Base-by-base conservation (phyloP, 306 rosid species). In the Vachellia collinsii region DNA sequence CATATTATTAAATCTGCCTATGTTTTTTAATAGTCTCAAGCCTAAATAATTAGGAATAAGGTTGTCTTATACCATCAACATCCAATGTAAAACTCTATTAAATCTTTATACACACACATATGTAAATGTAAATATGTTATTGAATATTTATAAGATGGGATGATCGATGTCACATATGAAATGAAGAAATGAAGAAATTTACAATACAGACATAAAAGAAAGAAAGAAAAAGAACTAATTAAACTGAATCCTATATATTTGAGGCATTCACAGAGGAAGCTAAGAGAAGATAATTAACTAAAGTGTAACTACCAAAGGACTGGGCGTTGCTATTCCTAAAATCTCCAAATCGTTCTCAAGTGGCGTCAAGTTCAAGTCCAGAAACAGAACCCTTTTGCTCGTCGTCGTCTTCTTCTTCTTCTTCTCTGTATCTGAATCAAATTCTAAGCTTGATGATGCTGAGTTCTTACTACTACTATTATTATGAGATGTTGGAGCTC, bases 331-430 rank as follows among this genome's bases (percentile, higher is more conserved):
- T 20, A 94, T 88, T 88, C 87, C 90, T 64, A 90, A 83, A 84
- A 90, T 16, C 86, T 89, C 81, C 86, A 91, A 82, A 58, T 93
- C 91, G 81, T 95, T 95, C 93, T 95, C 98, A 6, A 88, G 86
- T 1, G 99, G 99, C 46, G 99, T 93, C 88, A 95, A 82, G 82
- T 95, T 95, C 85, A 95, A 90, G 88, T 95, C 98, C 86, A 93
- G 64, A 76, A 85, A 83, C 80, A 91, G 81, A 82, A 87, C 84
- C 63, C 88, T 87, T 61, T 81, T 82, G 13, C 83, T 79, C 75
- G 86, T 84, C 84, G 82, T 88, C 75, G 86, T 84, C 84, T 82
- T 88, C 68, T 79, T 42, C 14, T 75, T 77, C 73, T 86, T 84
- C 83, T 83, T 87, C 65, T 81, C n/a, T 9, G 77, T 81, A 23